Base-by-base conservation (phyloP, 2,329 filamentous ascomycete species). In the Delphinella strobiligena region DNA sequence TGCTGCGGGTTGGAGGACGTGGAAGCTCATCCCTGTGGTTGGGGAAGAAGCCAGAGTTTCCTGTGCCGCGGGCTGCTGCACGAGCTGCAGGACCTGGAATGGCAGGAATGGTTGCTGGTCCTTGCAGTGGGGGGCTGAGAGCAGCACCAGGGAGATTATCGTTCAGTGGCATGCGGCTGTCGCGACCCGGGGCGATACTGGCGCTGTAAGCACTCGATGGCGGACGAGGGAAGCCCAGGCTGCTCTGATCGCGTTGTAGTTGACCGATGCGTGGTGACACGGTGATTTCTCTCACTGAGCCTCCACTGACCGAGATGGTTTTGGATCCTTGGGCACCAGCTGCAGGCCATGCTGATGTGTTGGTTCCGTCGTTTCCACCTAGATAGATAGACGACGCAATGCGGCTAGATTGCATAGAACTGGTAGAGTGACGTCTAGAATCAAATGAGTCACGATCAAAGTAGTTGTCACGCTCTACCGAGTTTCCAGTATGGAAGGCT, bases 11-110 rank as follows among this genome's bases (percentile, higher is more conserved):
- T n/a, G 34, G 8, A 17, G 11, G 14, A 22, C 32, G 8, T 12
- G 7, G 22, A 27, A 12, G 12, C 7, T 7, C 22, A 27, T 27
- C 22, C 12, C 12, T 27, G 12, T 27, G 7, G 22, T 7, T 7
- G 12, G 57, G 57, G 47, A 59, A 60, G 53, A 59, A 59, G 32
- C 73, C 68, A 52, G 80, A 70, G 12, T 71, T 77, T 36, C 78
- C 69, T 31, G 67, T 66, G 19, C 34, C 39, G 12, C 39, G n/a
- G n/a, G n/a, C n/a, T n/a, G 22, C 22, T 27, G 22, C 40, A 37
- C 38, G 45, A 12, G 36, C 52, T 47, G 31, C 57, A 50, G 24
- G 54, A 52, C 44, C 44, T 18, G 42, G 42, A 19, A 41, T 43
- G 12, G 34, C 36, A 8, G 41, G 40, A 4, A 37, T 37, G 24